Evolutionary conservation across 2,329 filamentous ascomycete genomes (phyloP).

Genomic region (Sarocladium brachiariae): DNA sequence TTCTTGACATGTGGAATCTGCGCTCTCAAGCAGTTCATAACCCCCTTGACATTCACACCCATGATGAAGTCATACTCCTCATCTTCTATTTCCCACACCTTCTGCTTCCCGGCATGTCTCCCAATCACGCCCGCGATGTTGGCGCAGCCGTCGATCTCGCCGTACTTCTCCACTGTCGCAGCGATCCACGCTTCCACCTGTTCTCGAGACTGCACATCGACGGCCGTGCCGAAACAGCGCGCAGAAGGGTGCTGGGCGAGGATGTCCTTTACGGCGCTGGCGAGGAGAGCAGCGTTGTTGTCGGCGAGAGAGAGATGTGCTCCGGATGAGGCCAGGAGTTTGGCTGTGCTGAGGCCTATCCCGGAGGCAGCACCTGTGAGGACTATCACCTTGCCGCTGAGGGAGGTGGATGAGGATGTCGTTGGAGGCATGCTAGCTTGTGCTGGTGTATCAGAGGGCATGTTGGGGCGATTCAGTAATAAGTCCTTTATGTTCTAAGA

Average conservation of each 20-base stretch:
- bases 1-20: conserved; percentile 27
- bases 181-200: conserved; percentile 20
- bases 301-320: conserved; percentile 33
- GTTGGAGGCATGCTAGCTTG: not conserved
- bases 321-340: conserved; percentile 27
- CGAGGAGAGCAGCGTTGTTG: conserved; percentile 3
- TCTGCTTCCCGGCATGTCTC: conserved; percentile 7
- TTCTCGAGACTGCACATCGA: conserved; percentile 13
- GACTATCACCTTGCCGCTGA: conserved; percentile 20
- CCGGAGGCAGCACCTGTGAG: conserved; percentile 29
- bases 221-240: conserved; percentile 6
- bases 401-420: not conserved
- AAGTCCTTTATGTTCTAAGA: too few relatives aligned
- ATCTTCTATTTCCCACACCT: conserved; percentile 23
- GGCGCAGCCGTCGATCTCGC: conserved; percentile 33
- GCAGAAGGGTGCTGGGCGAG: not conserved
- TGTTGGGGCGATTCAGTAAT: too few relatives aligned
- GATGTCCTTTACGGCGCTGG: conserved; percentile 1
- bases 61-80: conserved; percentile 34
- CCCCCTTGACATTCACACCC: conserved; percentile 34
- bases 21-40: conserved; percentile 41
- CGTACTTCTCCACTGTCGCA: conserved; percentile 26
- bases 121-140: conserved; percentile 26
- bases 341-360: conserved; percentile 34
- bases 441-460: too few relatives aligned